phyloP scores from a whole-genome alignment of 2,329 filamentous ascomycete species.

The Claviceps spartinae region DNA sequence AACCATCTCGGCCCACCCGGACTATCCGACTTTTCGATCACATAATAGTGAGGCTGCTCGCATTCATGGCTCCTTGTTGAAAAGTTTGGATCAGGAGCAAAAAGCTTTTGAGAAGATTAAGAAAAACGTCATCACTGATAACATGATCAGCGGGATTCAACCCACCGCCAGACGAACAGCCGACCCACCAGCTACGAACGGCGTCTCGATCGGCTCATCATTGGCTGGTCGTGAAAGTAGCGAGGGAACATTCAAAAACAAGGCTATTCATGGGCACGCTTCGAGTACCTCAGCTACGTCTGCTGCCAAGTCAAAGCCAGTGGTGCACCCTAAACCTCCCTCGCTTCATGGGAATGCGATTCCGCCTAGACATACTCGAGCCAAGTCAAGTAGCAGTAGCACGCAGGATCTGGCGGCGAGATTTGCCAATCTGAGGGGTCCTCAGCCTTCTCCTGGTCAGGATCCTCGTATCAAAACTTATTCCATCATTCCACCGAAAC shows the following conservation, averaged over 20 bases:
- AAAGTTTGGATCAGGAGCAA: constrained; percentile 34
- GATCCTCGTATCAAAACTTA: constrained; percentile 41
- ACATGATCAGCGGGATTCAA: constrained; percentile 45
- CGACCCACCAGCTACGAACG: constrained; percentile 8
- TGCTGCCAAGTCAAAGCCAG: constrained; percentile 26
- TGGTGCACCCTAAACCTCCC: constrained; percentile 53
- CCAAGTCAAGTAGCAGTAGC: constrained; percentile 15
- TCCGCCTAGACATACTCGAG: constrained; percentile 18
- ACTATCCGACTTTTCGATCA: constrained; percentile 51
- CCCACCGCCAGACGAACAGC: constrained; percentile 19
- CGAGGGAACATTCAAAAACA: background rate
- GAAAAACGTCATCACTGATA: constrained; percentile 47
- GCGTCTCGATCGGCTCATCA: background rate
- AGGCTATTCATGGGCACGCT: constrained; percentile 4
- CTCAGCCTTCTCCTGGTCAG: constrained; percentile 27
- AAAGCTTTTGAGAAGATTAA: constrained; percentile 44
- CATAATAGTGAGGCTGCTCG: constrained; percentile 27
- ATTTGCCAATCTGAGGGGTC: constrained; percentile 42
- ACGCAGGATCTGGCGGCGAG: constrained; percentile 39
- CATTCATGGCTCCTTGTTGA: constrained; percentile 36
- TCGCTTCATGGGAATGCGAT: constrained; percentile 47
- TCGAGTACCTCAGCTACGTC: constrained; percentile 9
- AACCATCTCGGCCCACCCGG: constrained; percentile 60
- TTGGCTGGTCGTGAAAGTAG: background rate
- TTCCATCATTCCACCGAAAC: constrained; percentile 25